Evolutionary conservation across 345 rosid species (phyloP).

Genomic region (Cardamine occulta): DNA sequence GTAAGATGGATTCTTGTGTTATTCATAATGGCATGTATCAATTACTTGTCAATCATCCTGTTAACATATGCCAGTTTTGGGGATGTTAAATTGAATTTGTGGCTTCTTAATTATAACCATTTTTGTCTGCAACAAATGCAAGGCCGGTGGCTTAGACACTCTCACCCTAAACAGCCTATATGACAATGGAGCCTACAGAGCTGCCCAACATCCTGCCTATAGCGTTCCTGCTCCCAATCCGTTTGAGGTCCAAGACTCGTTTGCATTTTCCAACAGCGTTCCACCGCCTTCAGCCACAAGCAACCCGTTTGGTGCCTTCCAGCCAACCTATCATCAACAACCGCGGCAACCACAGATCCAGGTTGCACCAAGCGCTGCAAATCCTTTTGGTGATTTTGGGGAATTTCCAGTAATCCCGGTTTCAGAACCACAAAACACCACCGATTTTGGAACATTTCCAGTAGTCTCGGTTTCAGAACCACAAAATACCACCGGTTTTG

Average conservation of each 20-base stretch:
- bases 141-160: constrained; percentile 90
- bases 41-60: neutral
- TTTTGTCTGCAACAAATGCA: constrained; percentile 12
- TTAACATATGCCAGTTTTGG: neutral
- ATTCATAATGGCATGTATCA: constrained; percentile 17
- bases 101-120: neutral
- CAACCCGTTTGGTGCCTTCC: constrained; percentile 76
- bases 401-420: constrained; percentile 47
- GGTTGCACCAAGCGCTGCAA: constrained; percentile 53
- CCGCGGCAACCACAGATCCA: constrained; percentile 51
- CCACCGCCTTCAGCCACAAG: constrained; percentile 48
- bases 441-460: neutral
- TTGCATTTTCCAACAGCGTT: constrained; percentile 51
- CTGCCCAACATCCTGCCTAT: constrained; percentile 63
- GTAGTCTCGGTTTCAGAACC: neutral
- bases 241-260: constrained; percentile 75
- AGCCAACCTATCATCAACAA: constrained; percentile 54
- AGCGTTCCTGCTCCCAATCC: constrained; percentile 77
- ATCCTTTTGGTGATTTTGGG: constrained; percentile 79
- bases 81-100: neutral
- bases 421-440: neutral
- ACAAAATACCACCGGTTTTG: neutral
- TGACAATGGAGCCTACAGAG: constrained; percentile 67
- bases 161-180: constrained; percentile 78
- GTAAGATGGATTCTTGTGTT: constrained; percentile 48